A percentile compares a stretch with the other conserved stretches of the same genome.
These are phyloP conservation scores for Leccinum imitatum DNA, from an alignment of 768 basidiomycete genomes.

Conservation along the genomic window DNA sequence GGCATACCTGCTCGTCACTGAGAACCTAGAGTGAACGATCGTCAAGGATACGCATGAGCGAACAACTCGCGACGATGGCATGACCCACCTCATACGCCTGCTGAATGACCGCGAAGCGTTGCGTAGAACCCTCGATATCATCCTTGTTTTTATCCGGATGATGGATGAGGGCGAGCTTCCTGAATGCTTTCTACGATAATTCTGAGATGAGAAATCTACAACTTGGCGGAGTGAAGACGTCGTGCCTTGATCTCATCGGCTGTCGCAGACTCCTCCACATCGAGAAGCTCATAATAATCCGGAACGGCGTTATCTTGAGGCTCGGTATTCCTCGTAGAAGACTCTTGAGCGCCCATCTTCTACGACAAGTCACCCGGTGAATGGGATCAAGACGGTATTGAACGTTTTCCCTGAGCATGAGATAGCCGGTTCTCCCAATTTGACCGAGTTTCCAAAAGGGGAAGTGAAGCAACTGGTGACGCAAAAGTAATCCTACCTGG, in stretches of 20 bases:
- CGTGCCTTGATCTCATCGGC: conserved; percentile 85
- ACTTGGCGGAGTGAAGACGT: neutral
- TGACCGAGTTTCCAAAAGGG: conserved; percentile 16
- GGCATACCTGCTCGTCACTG: conserved; percentile 87
- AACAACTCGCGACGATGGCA: neutral
- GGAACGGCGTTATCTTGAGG: conserved; percentile 30
- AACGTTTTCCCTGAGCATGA: neutral
- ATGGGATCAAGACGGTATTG: neutral
- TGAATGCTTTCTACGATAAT: conserved; percentile 66
- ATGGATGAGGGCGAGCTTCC: conserved; percentile 79
- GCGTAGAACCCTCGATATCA: conserved; percentile 82
- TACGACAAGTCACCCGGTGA: neutral
- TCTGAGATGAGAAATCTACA: conserved; percentile 2
- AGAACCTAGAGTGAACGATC: conserved; percentile 72
- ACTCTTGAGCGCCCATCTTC: conserved; percentile 70
- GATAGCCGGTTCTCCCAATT: neutral
- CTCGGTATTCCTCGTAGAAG: conserved; percentile 41
- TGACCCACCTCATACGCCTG: conserved; percentile 88
- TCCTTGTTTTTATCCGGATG: conserved; percentile 88
- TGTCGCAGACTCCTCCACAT: conserved; percentile 79
- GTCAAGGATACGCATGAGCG: neutral
- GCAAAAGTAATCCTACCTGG: neutral
- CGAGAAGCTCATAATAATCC: conserved; percentile 84
- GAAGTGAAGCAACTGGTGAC: neutral
- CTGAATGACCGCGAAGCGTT: conserved; percentile 84